Evolutionary conservation across 352 stramenopile species (phyloP).

Genomic region (Pythium dissotocum): DNA sequence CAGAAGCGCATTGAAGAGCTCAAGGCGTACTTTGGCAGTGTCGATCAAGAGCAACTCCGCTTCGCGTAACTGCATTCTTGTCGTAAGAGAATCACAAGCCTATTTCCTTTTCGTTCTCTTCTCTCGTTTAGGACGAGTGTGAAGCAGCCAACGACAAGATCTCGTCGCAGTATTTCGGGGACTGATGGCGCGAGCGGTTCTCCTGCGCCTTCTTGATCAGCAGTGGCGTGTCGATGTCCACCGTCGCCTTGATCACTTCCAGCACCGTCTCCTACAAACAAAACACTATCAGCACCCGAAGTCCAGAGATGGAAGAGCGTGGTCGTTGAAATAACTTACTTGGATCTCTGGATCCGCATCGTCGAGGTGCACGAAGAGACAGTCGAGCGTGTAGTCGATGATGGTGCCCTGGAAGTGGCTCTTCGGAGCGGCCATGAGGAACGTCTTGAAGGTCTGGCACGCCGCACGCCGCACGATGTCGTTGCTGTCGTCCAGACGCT

Average conservation of each 20-base stretch:
- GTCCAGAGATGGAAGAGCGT: neutral
- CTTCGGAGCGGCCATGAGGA: constrained; percentile 82
- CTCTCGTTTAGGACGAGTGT: constrained; percentile 14
- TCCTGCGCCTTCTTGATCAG: constrained; percentile 76
- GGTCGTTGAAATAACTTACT: constrained; percentile 31
- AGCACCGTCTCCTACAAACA: constrained; percentile 58
- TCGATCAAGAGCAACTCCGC: constrained; percentile 58
- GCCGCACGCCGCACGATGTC: constrained; percentile 87
- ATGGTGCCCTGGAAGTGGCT: constrained; percentile 88
- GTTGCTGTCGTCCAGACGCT: constrained; percentile 92
- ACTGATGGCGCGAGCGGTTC: constrained; percentile 73
- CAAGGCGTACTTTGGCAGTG: constrained; percentile 57
- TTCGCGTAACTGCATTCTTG: constrained; percentile 31
- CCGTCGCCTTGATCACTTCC: constrained; percentile 65
- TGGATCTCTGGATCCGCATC: constrained; percentile 87
- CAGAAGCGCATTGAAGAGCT: constrained; percentile 59
- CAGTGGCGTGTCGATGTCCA: constrained; percentile 53
- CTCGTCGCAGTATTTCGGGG: constrained; percentile 70
- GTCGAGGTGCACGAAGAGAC: constrained; percentile 91
- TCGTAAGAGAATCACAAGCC: neutral
- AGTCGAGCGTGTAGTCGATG: constrained; percentile 90
- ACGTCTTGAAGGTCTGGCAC: constrained; percentile 87
- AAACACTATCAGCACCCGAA: neutral
- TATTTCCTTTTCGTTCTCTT: neutral
- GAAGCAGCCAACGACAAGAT: constrained; percentile 47